Evolutionary conservation across 2,329 filamentous ascomycete genomes (phyloP), one percentile per base, ranked within the genome.

Genomic region (Dactylellina drechsleri): DNA sequence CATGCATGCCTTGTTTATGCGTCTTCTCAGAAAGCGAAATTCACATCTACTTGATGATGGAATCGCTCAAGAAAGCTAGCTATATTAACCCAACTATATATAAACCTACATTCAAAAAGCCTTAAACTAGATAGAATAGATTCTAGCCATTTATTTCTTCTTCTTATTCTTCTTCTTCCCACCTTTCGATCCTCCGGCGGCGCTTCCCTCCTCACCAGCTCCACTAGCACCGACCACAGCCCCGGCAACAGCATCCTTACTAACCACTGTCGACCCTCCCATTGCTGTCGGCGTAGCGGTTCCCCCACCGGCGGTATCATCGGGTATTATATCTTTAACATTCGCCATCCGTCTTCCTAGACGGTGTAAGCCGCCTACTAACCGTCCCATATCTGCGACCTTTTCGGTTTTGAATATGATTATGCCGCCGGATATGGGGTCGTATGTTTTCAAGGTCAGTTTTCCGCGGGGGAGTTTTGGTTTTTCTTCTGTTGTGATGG

Each of bases 331-430:
- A 62, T 74, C 68, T 12, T 61, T 62, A 26, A 66, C 23, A 4
- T 53, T 47, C 6, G 61, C 56, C 83, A 88, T 88, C 4, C 85
- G 83, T 65, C 89, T 86, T n/a, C 90, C 92, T 78, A 97, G 82
- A 68, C 87, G 86, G 0, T 92, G 93, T 77, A 99, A 82, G 50
- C 90, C 88, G 60, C 88, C 87, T 68, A 99, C 87, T 79, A 99
- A 83, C 28, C 95, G 86, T 23, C 91, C 90, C 8, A 99, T 93
- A 83, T 98, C 94, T 18, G 92, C 92, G 18, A 91, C 92, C 83
- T 97, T 96, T 81, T 90, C 90, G 41, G 95, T 99, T 81, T 88
- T 87, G 85, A 97, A 98, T 83, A 97, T 96, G 77, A 99, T 86
- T 76, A 90, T 90, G 70, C 90, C 89, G 80, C 95, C 95, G 65